Conservation (phyloP, 208 protist species). For the Polymyxa betae region DNA sequence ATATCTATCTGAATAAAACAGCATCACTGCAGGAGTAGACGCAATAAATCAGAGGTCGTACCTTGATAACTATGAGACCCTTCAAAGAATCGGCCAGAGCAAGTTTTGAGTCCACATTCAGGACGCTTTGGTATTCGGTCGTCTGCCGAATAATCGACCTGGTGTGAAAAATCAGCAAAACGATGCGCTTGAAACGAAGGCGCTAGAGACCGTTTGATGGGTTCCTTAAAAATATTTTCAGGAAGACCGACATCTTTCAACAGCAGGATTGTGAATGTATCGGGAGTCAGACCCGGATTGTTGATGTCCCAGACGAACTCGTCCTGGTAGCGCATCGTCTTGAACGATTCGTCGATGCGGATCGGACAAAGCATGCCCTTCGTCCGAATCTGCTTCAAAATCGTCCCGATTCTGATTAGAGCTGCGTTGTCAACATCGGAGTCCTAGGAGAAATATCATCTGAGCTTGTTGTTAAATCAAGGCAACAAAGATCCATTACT, state of each 20-base stretch:
- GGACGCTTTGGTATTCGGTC: neutral
- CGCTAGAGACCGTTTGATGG: neutral
- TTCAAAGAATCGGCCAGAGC: neutral
- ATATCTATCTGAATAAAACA: neutral
- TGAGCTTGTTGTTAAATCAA: neutral
- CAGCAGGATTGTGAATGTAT: conserved; percentile 14
- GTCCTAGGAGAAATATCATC: neutral
- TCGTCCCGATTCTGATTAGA: neutral
- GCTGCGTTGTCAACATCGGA: neutral
- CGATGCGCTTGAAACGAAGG: neutral
- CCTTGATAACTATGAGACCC: neutral
- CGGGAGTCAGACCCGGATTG: conserved; percentile 34
- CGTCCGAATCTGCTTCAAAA: neutral
- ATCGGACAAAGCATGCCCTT: conserved; percentile 30
- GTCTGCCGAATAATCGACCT: conserved; percentile 47
- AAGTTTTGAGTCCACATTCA: conserved; percentile 2
- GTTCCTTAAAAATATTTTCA: conserved; percentile 15
- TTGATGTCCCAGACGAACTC: conserved; percentile 42
- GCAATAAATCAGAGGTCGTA: neutral
- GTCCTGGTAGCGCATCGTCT: conserved; percentile 39
- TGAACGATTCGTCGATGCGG: conserved; percentile 3
- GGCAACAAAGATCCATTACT: neutral
- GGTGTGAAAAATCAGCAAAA: neutral
- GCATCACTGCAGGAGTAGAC: neutral
- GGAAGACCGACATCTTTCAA: conserved; percentile 50